Base-by-base conservation (phyloP, 2,329 filamentous ascomycete species). In the Cytospora leucostoma region DNA sequence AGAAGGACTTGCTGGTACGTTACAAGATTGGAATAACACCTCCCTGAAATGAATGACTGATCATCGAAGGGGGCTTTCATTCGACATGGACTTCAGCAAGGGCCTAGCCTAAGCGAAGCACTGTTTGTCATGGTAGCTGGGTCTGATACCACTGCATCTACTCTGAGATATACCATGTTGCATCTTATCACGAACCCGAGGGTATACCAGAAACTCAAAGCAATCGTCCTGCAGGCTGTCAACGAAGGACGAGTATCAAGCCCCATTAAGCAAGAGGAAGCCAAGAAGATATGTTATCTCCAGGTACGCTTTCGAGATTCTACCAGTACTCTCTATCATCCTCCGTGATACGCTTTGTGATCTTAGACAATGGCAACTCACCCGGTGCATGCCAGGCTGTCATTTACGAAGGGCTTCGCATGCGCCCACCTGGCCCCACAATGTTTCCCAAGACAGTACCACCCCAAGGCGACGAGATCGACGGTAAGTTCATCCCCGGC, bases 81-180 rank as follows among this genome's bases (percentile, higher is more conserved):
- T 5, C 33, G 61, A 5, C 15, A 8, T 27, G 56, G 57, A n/a
- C 35, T 60, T 17, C 10, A 47, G 13, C 47, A 12, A 8, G 77
- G 76, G 1, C 78, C 80, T 0, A 84, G 84, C 68, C 75, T 83
- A 56, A 78, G 82, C 63, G 72, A 70, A 52, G 66, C 67, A 0
- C 12, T 70, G 4, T 59, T 70, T 50, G 65, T 69, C 38, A 65
- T 66, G 37, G 15, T 80, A 1, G 81, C 82, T 4, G 82, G 82
- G 4, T 79, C 79, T 1, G 82, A 85, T 66, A 83, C 80, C 10
- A 82, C 81, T 0, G 78, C 82, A 0, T 79, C 78, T 0, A 75
- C 78, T 3, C 74, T 84, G 5, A 77, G 82, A 4, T 72, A 76
- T 47, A 80, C 77, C 7, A 63, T 68, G 61, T 51, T 68, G 10